phyloP scores from a whole-genome alignment of 192 early-diverging fungal genomes.

The Paraglomus occultum region DNA sequence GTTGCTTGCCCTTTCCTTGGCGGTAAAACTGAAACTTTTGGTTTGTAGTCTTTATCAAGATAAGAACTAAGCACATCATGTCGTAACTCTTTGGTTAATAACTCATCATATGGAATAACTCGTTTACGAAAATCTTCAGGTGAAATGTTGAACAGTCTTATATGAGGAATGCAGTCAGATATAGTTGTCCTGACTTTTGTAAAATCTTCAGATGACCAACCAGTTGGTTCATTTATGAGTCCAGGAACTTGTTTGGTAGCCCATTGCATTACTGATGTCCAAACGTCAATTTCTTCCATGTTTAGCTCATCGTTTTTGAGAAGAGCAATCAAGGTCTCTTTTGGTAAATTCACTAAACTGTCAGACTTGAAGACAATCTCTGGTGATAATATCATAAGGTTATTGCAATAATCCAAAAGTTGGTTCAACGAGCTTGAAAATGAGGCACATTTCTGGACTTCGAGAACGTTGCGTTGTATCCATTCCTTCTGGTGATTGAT shows the following conservation, averaged over 20 bases:
- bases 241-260: not conserved
- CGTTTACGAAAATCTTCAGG: not conserved
- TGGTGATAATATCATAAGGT: too few species aligned
- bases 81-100: not conserved
- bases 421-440: too few species aligned
- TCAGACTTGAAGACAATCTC: too few species aligned
- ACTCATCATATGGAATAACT: not conserved
- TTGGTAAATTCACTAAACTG: too few species aligned
- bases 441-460: too few species aligned
- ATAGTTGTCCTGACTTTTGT: not conserved
- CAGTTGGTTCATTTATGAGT: not conserved
- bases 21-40: not conserved
- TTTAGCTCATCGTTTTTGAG: conserved; percentile 6
- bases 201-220: conserved; percentile 1
- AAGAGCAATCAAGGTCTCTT: not conserved
- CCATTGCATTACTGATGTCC: conserved; percentile 9
- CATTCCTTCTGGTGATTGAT: too few species aligned
- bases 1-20: not conserved
- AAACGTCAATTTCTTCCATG: conserved; percentile 10
- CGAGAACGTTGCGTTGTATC: too few species aligned
- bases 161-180: not conserved
- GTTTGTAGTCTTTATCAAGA: not conserved
- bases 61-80: not conserved
- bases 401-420: too few species aligned
- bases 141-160: not conserved